phyloP scores from a whole-genome alignment of 495 filamentous ascomycete species.

The Corynascus novoguineensis region DNA sequence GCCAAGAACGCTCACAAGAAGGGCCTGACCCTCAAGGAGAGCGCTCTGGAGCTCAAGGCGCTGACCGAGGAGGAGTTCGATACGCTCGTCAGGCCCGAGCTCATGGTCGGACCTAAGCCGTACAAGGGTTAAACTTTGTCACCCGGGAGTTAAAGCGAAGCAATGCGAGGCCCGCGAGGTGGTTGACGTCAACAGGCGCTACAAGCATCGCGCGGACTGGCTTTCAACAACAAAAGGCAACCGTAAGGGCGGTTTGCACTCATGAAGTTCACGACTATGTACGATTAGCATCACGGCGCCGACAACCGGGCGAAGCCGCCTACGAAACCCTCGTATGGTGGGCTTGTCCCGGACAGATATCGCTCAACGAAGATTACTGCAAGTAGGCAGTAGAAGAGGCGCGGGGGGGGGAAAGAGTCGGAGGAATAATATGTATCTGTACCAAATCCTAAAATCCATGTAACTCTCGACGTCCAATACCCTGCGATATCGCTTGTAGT shows the following conservation, averaged over 20 bases:
- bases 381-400: too few relatives aligned
- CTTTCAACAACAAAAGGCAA: neutral
- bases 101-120: slow-evolving; percentile 84
- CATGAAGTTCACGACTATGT: slow-evolving; percentile 1
- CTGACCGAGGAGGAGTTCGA: slow-evolving; percentile 90
- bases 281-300: neutral
- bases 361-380: neutral
- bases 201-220: neutral
- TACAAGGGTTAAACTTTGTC: slow-evolving; percentile 37
- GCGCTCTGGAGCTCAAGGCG: slow-evolving; percentile 88
- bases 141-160: neutral
- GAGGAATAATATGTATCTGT: neutral
- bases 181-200: neutral
- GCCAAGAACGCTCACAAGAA: slow-evolving; percentile 99
- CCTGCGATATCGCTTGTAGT: slow-evolving; percentile 8
- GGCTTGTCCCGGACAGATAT: neutral
- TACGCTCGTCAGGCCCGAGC: slow-evolving; percentile 82
- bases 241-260: neutral
- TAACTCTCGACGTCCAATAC: neutral
- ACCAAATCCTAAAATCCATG: neutral
- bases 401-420: neutral
- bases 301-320: neutral
- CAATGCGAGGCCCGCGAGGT: neutral
- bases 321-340: neutral
- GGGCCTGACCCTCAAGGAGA: slow-evolving; percentile 85